Evolutionary conservation across 1,284 basidiomycete genomes (phyloP).

Genomic region (Caloboletus firmus): DNA sequence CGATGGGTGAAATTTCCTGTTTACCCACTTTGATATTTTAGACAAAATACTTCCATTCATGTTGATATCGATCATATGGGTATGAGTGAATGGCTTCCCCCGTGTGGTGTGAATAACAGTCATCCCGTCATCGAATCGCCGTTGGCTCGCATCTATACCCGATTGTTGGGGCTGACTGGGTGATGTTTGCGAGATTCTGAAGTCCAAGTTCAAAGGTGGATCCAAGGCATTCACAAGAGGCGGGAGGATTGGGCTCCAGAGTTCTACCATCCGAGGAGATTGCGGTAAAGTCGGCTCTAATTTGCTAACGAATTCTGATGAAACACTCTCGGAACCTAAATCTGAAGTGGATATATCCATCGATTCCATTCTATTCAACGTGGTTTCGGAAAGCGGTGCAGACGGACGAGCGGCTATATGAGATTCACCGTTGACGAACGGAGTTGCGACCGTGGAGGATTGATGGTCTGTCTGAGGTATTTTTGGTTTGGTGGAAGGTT

Average conservation of each 20-base stretch:
- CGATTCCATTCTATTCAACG: background rate
- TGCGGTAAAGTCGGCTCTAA: background rate
- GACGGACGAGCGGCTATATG: background rate
- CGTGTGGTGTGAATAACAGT: constrained; percentile 17
- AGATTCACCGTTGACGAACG: background rate
- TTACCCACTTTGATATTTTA: constrained; percentile 25
- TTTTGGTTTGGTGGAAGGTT: background rate
- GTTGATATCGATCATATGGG: constrained; percentile 24
- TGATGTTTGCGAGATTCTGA: constrained; percentile 8
- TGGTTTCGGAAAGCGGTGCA: background rate
- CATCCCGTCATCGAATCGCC: constrained; percentile 22
- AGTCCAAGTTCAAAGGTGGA: constrained; percentile 23
- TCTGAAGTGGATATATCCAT: constrained; percentile 2
- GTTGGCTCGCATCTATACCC: background rate
- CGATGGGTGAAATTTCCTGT: constrained; percentile 21
- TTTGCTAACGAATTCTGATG: background rate
- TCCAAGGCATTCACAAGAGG: constrained; percentile 12
- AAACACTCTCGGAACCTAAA: background rate
- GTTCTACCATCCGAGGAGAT: background rate
- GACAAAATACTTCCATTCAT: constrained; percentile 23
- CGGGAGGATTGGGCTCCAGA: constrained; percentile 14
- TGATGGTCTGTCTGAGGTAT: background rate
- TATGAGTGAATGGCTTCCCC: constrained; percentile 24
- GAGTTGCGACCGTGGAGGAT: background rate
- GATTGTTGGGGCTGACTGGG: background rate